phyloP scores from a whole-genome alignment of 345 rosid genomes.

The Eucalyptus cloeziana region DNA sequence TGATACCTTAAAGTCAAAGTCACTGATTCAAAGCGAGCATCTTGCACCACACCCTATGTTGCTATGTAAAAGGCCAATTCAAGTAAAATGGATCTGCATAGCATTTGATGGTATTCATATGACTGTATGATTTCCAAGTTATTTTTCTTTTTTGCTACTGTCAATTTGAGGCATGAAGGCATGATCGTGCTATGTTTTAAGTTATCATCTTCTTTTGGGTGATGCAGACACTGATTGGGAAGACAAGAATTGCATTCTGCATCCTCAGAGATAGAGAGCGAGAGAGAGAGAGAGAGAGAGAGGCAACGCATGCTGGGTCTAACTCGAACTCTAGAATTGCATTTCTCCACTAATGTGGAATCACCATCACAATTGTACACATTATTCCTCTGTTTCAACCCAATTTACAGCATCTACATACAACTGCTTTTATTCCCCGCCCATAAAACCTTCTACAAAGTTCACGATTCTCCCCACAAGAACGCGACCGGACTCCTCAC shows the following conservation, averaged over 20 bases:
- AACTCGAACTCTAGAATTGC: not conserved
- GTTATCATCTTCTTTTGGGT: not conserved
- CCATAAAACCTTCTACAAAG: not conserved
- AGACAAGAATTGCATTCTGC: not conserved
- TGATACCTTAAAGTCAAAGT: not conserved
- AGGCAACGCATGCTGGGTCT: not conserved
- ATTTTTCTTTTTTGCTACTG: not conserved
- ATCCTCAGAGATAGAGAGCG: not conserved
- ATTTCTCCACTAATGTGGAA: not conserved
- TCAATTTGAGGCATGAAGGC: not conserved
- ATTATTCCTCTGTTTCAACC: not conserved
- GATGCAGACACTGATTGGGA: not conserved
- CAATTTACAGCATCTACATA: not conserved
- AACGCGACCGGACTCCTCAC: constrained; percentile 67
- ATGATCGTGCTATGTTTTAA: not conserved
- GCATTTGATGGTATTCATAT: not conserved
- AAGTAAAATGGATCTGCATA: not conserved
- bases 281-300: not conserved
- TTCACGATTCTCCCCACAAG: not conserved
- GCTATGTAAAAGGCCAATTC: not conserved
- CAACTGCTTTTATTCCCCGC: not conserved
- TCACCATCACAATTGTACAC: not conserved
- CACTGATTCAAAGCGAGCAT: not conserved
- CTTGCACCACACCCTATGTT: not conserved
- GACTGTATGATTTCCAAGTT: not conserved